Evolutionary conservation across 371 early-diverging fungal species (phyloP).

Genomic region (Rhizopus delemar): DNA sequence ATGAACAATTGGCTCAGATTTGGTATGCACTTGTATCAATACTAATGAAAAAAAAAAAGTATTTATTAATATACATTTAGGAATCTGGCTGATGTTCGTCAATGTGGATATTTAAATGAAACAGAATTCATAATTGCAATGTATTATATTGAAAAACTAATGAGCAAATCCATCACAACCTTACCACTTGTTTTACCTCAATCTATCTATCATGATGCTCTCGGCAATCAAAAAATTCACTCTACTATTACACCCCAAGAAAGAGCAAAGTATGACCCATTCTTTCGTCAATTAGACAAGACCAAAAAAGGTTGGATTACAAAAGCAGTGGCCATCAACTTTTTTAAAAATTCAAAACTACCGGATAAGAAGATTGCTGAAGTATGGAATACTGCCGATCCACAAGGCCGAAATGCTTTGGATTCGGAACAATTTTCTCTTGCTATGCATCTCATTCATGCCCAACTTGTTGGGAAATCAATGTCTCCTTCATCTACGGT

Average conservation of each 20-base stretch:
- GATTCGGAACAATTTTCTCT: constrained; percentile 88
- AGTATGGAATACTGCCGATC: constrained; percentile 85
- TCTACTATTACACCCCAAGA: constrained; percentile 64
- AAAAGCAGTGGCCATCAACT: constrained; percentile 74
- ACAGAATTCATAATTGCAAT: constrained; percentile 75
- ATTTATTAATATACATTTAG: constrained; percentile 1
- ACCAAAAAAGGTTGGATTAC: constrained; percentile 29
- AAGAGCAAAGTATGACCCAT: constrained; percentile 65
- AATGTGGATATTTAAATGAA: constrained; percentile 59
- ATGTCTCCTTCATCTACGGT: constrained; percentile 35
- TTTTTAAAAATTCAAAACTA: constrained; percentile 84
- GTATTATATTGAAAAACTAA: constrained; percentile 68
- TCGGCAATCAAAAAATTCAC: constrained; percentile 31
- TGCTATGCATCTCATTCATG: constrained; percentile 91
- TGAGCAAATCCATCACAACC: constrained; percentile 58
- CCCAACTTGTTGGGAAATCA: constrained; percentile 64
- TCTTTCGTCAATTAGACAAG: constrained; percentile 74
- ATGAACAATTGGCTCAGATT: constrained; percentile 26
- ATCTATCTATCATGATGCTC: constrained; percentile 19
- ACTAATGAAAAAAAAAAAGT: not conserved
- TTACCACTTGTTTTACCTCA: constrained; percentile 21
- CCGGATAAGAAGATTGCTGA: constrained; percentile 72
- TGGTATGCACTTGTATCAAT: constrained; percentile 18
- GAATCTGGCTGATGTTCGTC: constrained; percentile 65
- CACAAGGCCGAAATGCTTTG: constrained; percentile 73